Percentiles rank a stretch among this genome's conserved stretches.
These are phyloP conservation scores for Pythium insidiosum DNA, from an alignment of 352 stramenopile species.

Conservation along the genomic window DNA sequence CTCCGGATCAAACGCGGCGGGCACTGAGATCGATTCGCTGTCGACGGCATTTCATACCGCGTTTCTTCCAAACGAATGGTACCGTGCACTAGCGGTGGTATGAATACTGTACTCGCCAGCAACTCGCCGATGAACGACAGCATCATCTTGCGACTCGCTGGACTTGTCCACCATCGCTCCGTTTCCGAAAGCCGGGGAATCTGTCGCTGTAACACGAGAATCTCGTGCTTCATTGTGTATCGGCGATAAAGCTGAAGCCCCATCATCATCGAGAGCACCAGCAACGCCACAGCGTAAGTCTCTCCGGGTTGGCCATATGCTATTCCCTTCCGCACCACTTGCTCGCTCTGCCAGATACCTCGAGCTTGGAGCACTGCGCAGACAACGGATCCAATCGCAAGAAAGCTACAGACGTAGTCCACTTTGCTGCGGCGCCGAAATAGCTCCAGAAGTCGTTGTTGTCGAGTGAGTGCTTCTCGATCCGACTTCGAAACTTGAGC, in stretches of 20 bases:
- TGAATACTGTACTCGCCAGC: not conserved
- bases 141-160: slow-evolving; percentile 5
- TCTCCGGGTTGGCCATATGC: slow-evolving; percentile 26
- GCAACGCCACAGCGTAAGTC: slow-evolving; percentile 31
- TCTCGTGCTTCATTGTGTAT: slow-evolving; percentile 44
- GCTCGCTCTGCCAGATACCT: slow-evolving; percentile 36
- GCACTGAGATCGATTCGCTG: slow-evolving; percentile 2
- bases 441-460: not conserved
- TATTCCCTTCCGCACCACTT: slow-evolving; percentile 8
- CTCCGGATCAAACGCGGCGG: slow-evolving; percentile 3
- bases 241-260: slow-evolving; percentile 33
- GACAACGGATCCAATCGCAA: slow-evolving; percentile 27
- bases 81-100: not conserved
- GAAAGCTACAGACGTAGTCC: slow-evolving; percentile 25
- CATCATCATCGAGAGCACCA: slow-evolving; percentile 31
- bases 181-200: slow-evolving; percentile 14
- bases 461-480: no score
- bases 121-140: not conserved
- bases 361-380: slow-evolving; percentile 46
- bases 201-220: slow-evolving; percentile 40
- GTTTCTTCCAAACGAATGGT: not conserved
- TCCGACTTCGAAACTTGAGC: slow-evolving; percentile 6
- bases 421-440: not conserved
- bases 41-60: not conserved
- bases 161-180: slow-evolving; percentile 11